Evolutionary conservation across 306 rosid species (phyloP), one percentile per base, ranked within the genome.

Genomic region (Vachellia pachyceras): DNA sequence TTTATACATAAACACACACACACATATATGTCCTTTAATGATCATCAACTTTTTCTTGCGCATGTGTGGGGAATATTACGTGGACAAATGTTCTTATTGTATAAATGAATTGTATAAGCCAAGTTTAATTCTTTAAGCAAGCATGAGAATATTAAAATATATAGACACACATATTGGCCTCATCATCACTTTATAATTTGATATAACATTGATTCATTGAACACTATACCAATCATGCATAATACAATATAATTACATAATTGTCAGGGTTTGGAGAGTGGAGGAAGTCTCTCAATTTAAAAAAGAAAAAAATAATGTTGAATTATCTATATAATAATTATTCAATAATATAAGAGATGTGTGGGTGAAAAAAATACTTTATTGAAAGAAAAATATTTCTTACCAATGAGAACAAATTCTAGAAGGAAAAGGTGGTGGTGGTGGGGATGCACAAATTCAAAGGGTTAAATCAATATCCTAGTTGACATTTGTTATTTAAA

Each of bases 381-480:
- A 67, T 29, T 55, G 75, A 44, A 73, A 77, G 12, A 63, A 74
- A 29, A 49, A 39, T 69, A 36, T 61, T 78, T 69, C 10, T 42
- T 78, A 66, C 82, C 82, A 80, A 85, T 78, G 29, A 84, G 33
- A 41, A 41, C 50, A 29, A 76, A 50, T 87, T 89, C 88, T 88
- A 83, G 89, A 91, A 86, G 69, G 46, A 82, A 70, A 50, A 8
- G 7, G 33, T 23, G 64, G 58, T 5, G 20, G 12, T n/a, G n/a
- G n/a, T n/a, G n/a, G 25, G 73, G 33, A 18, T 52, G 69, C 20
- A 57, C 40, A 74, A 73, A 72, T 84, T 86, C 77, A 86, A 83
- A 82, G 72, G 82, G 78, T 45, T 54, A 42, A 85, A 82, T 82
- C 73, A 87, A 87, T 87, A 88, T 88, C 87, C 84, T 84, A 83